Percentiles rank a stretch among this genome's conserved stretches.
Evolutionary conservation across 257 asterid genomes (phyloP).

Genomic region (Nicotiana otophora): DNA sequence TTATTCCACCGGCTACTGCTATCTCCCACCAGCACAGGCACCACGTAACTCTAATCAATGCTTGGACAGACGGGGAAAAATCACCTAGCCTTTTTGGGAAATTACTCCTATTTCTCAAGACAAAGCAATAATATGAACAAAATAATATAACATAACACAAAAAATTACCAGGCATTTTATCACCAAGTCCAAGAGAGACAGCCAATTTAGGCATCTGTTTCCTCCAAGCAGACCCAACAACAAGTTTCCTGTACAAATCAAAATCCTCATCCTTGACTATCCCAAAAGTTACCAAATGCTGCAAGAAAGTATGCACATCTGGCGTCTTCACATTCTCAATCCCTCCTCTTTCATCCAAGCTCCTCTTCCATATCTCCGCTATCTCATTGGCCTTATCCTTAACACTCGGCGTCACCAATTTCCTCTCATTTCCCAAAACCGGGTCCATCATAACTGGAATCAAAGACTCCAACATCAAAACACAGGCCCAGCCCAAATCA

Average conservation of each 20-base stretch:
- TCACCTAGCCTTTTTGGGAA: too few species aligned
- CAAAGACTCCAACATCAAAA: constrained; percentile 83
- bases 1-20: too few species aligned
- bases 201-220: constrained; percentile 99
- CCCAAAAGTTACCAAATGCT: constrained; percentile 97
- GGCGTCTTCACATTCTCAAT: constrained; percentile 93
- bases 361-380: constrained; percentile 93
- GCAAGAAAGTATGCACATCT: constrained; percentile 95
- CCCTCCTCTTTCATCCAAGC: constrained; percentile 98
- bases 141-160: background rate
- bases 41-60: background rate
- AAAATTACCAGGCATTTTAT: constrained; percentile 89
- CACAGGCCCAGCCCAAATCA: constrained; percentile 99
- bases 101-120: background rate
- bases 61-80: too few species aligned
- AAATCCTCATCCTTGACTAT: constrained; percentile 78
- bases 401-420: constrained; percentile 82
- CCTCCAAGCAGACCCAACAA: constrained; percentile 99
- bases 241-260: constrained; percentile 92
- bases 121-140: background rate
- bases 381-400: constrained; percentile 82
- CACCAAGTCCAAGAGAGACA: constrained; percentile 77
- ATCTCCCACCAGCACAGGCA: background rate
- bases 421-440: constrained; percentile 82
- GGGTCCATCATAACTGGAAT: constrained; percentile 97